phyloP scores from a whole-genome alignment of 139 green algal species.

The Coccomyxa sp. region DNA sequence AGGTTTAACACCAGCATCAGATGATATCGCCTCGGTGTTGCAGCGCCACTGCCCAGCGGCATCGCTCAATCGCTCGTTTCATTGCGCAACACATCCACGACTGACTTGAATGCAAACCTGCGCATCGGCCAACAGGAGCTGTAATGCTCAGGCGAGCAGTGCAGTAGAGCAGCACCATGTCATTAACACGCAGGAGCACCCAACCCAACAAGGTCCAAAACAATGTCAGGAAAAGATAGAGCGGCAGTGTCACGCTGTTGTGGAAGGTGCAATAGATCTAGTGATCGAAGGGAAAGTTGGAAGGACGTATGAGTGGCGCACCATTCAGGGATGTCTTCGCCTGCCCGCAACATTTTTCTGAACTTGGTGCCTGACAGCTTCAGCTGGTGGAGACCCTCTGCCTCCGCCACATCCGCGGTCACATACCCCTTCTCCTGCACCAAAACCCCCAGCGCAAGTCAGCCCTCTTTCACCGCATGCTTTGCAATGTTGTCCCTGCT shows the following conservation, averaged over 20 bases:
- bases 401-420: constrained; percentile 77
- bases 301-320: not conserved
- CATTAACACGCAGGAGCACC: no score
- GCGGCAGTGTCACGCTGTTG: not conserved
- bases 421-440: constrained; percentile 81
- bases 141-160: no score
- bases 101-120: constrained; percentile 89
- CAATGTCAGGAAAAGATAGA: not conserved
- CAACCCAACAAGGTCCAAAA: no score
- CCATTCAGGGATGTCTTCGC: constrained; percentile 94
- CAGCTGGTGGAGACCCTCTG: constrained; percentile 62
- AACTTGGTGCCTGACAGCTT: constrained; percentile 94
- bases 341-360: constrained; percentile 82
- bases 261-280: not conserved
- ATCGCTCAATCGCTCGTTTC: not conserved
- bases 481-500: no score
- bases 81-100: constrained; percentile 78
- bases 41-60: no score
- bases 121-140: no score
- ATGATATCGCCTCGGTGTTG: no score
- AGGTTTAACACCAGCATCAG: no score
- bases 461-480: no score
- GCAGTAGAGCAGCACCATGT: not conserved
- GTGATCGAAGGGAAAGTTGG: not conserved
- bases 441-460: not conserved